Evolutionary conservation across 148 eudicot genomes (phyloP).

Genomic region (Oxyria digyna): DNA sequence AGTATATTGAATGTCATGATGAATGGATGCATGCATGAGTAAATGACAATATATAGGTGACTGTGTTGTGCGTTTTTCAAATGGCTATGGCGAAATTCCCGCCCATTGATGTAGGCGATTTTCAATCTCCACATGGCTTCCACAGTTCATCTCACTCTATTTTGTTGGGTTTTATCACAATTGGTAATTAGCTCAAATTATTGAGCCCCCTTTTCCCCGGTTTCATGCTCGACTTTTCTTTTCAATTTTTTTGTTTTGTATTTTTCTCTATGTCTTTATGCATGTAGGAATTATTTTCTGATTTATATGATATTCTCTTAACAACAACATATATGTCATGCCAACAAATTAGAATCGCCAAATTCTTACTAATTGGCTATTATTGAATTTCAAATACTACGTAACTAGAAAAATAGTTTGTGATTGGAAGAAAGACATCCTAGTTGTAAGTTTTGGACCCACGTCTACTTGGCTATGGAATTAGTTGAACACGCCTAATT

Average conservation of each 20-base stretch:
- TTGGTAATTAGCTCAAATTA: not conserved
- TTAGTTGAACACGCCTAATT: too few relatives aligned
- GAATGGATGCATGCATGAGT: not conserved
- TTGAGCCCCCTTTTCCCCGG: not conserved
- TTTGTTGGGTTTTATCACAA: not conserved
- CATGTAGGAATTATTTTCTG: not conserved
- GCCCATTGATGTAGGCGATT: constrained; percentile 2
- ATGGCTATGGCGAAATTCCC: constrained; percentile 7
- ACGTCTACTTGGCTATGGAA: not conserved
- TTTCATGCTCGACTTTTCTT: not conserved
- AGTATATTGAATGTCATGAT: not conserved
- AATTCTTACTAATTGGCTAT: not conserved
- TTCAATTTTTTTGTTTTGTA: not conserved
- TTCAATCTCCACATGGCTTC: not conserved
- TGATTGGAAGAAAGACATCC: not conserved
- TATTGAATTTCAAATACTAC: not conserved
- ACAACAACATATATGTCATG: not conserved
- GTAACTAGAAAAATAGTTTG: not conserved
- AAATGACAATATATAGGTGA: constrained; percentile 4
- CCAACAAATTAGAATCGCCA: not conserved
- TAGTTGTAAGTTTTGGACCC: not conserved
- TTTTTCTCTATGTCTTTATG: not conserved
- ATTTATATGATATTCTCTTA: too few relatives aligned
- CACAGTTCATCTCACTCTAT: not conserved
- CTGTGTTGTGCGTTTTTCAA: not conserved